Evolutionary conservation across 371 early-diverging fungal species (phyloP), one percentile per base, ranked within the genome.

Genomic region (Mortierella polycephala): DNA sequence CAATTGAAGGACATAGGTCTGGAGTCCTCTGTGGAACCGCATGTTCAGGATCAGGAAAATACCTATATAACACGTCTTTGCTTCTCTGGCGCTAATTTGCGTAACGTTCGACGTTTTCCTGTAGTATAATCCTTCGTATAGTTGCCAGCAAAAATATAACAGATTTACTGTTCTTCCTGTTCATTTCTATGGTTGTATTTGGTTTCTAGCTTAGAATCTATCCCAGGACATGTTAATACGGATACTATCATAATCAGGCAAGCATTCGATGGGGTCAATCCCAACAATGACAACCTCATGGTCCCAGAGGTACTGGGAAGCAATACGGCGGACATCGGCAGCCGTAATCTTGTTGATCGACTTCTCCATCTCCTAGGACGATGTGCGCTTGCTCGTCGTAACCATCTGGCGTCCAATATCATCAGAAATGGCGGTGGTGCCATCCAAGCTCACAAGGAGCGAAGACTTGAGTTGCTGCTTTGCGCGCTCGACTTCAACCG

Each of bases 391-490:
- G 52, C 97, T 97, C 69, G 93, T 94, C 20, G 93, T 94, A 60
- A 97, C 85, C 70, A 99, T 84, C 83, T 99, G 99, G 68, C 98
- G 92, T 56, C 98, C 98, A 85, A 99, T 97, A 81, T 99, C 98
- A 82, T 99, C 98, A 44, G 96, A 95, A 70, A 96, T 89, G 39
- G 96, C 91, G 0, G 96, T 95, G 65, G 95, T 96, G 50, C 96
- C 96, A 80, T 99, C 98, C 62, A 98, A 85, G 72, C 92, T 87
- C 50, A 97, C 87, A 37, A 98, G 87, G 37, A 98, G 86, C 45
- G 94, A 87, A 2, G 98, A 95, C 89, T 98, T 99, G 81, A 99
- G 91, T 86, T 98, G 97, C 86, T 96, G 96, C 88, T 98, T 98
- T 72, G 98, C 98, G 66, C 97, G 93, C 85, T 95, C 94, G 13